These are phyloP conservation scores for Schwanniomyces etchellsii DNA, from an alignment of 1,139 yeast species.

Conservation along the genomic window DNA sequence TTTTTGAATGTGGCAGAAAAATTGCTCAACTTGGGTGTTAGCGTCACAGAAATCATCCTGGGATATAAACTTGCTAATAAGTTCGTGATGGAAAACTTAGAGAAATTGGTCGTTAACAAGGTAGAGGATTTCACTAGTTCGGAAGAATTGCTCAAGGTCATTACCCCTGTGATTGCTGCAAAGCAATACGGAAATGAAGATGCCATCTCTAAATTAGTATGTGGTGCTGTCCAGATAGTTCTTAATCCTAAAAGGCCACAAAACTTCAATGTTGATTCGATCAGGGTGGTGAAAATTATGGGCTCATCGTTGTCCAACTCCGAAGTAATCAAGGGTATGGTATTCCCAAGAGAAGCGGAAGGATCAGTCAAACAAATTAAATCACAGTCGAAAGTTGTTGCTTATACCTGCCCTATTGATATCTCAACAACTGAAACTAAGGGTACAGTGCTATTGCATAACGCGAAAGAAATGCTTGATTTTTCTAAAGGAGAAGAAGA, in stretches of 20 bases:
- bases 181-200: conserved; percentile 92
- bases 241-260: conserved; percentile 60
- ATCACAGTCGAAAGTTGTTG: conserved; percentile 75
- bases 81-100: conserved; percentile 65
- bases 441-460: conserved; percentile 92
- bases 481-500: conserved; percentile 95
- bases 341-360: conserved; percentile 95
- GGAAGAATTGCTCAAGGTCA: conserved; percentile 62
- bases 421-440: conserved; percentile 94
- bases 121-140: conserved; percentile 54
- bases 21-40: conserved; percentile 76
- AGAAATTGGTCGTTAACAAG: conserved; percentile 56
- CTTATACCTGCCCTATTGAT: conserved; percentile 90
- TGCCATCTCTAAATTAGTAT: conserved; percentile 68
- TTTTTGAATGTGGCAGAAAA: conserved; percentile 79
- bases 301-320: conserved; percentile 76
- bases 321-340: conserved; percentile 92
- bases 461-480: conserved; percentile 94
- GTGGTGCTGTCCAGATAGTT: conserved; percentile 78
- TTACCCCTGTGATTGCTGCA: conserved; percentile 85
- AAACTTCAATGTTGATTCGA: conserved; percentile 79
- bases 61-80: conserved; percentile 83
- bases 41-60: conserved; percentile 84
- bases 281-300: conserved; percentile 95
- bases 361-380: conserved; percentile 69